phyloP scores from a whole-genome alignment of 768 basidiomycete species.

The Tylopilus intermedius region DNA sequence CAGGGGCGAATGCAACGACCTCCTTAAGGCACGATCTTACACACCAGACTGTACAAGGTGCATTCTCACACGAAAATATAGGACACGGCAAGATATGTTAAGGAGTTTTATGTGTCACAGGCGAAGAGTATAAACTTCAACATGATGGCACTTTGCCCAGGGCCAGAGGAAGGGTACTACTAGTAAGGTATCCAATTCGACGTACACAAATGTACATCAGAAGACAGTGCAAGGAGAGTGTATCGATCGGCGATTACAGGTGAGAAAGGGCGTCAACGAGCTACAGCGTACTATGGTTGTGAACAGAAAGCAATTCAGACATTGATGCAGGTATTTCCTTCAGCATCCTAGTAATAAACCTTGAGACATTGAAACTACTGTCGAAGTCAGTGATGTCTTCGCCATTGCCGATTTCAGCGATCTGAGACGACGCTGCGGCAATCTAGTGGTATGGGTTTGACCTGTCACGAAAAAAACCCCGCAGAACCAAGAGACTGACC shows the following conservation, averaged over 20 bases:
- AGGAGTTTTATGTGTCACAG: conserved; percentile 38
- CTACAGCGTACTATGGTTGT: conserved; percentile 1
- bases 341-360: conserved; percentile 29
- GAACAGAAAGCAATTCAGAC: conserved; percentile 26
- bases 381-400: conserved; percentile 31
- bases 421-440: conserved; percentile 28
- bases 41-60: neutral
- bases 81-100: conserved; percentile 46
- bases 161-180: conserved; percentile 8
- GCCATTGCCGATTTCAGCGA: conserved; percentile 32
- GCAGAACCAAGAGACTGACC: conserved; percentile 12
- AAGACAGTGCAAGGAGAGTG: neutral
- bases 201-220: conserved; percentile 6
- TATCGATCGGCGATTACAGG: neutral
- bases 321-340: conserved; percentile 29
- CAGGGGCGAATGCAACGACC: conserved; percentile 55
- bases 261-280: neutral
- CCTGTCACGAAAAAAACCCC: neutral
- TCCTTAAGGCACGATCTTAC: conserved; percentile 45
- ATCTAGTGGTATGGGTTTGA: conserved; percentile 15
- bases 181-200: conserved; percentile 3
- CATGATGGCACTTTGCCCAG: conserved; percentile 44
- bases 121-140: conserved; percentile 40
- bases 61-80: conserved; percentile 13
- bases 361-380: conserved; percentile 28